Evolutionary conservation across 305 asterid genomes (phyloP), one percentile per base, ranked within the genome.

Genomic region (Ilex paraguariensis): DNA sequence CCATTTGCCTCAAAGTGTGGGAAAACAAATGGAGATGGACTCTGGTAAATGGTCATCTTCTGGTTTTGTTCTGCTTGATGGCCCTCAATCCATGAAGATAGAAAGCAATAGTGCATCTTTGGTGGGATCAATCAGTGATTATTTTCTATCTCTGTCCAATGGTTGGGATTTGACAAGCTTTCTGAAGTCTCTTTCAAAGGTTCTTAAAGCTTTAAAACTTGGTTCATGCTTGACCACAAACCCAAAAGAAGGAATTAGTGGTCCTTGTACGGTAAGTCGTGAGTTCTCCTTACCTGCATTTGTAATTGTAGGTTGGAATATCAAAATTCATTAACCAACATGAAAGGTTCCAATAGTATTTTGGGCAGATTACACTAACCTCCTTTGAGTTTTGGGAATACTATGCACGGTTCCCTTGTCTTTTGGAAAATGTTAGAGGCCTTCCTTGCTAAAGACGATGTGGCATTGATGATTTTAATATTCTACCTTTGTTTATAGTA

Each of bases 31-130:
- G 96, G 97, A 88, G 74, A 70, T 82, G 60, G 97, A 91, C 75
- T 77, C 94, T 60, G 98, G 92, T 70, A 94, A 87, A 76, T 54
- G 64, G 54, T 82, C 90, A 48, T 80, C 94, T 64, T 69, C 96
- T 73, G 99, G 98, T 76, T 91, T 94, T 80, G 96, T 87, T 66
- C 81, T 88, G 17, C 97, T 91, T 60, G 98, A 94, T 79, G 81
- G 98, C 77, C 99, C 99, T 54, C 99, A 91, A 69, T 94, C 98
- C 59, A 88, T 94, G 99, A 94, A 91, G 84, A 94, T 91, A 67
- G 99, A 94, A 64, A 86, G 94, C 74, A 87, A 81, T 62, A 88
- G 82, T 75, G 93, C 98, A 73, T 91, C 99, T 66, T 82, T 88
- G 86, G 66, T 94, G 87, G 99, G 98, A 79, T 94, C 98, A 13